Conservation (phyloP, 371 early-diverging fungal genomes). For the Chytridium lagenaria region DNA sequence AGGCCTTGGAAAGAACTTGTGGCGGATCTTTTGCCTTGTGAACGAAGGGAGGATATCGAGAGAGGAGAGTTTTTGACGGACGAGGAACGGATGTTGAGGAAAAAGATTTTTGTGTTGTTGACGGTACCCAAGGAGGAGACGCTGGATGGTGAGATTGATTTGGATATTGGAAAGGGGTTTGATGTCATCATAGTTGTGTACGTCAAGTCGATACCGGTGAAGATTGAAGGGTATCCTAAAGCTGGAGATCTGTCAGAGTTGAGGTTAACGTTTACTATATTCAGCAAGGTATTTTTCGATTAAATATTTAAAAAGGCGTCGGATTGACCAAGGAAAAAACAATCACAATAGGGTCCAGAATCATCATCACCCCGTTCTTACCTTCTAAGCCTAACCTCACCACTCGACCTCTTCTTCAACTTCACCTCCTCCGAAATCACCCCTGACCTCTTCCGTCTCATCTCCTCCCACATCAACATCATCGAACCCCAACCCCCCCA, state of each 20-base stretch:
- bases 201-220: constrained; percentile 24
- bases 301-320: constrained; percentile 6
- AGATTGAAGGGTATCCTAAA: constrained; percentile 22
- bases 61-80: constrained; percentile 18
- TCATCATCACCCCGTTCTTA: constrained; percentile 24
- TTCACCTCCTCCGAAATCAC: constrained; percentile 43
- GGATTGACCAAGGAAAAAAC: too few relatives aligned
- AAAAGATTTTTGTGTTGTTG: constrained; percentile 36
- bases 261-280: constrained; percentile 32
- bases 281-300: constrained; percentile 25
- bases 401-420: constrained; percentile 34
- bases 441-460: constrained; percentile 26
- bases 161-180: not conserved
- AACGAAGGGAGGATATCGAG: not conserved
- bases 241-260: not conserved
- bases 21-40: constrained; percentile 19
- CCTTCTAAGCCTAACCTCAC: constrained; percentile 26
- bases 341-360: constrained; percentile 11
- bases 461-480: constrained; percentile 21
- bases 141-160: constrained; percentile 29
- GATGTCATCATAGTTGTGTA: not conserved
- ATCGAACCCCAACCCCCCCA: not conserved
- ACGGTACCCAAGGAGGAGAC: constrained; percentile 24
- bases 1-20: constrained; percentile 32
- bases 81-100: constrained; percentile 28